phyloP scores from a whole-genome alignment of 1,284 basidiomycete species.

The Coriolopsis trogii region DNA sequence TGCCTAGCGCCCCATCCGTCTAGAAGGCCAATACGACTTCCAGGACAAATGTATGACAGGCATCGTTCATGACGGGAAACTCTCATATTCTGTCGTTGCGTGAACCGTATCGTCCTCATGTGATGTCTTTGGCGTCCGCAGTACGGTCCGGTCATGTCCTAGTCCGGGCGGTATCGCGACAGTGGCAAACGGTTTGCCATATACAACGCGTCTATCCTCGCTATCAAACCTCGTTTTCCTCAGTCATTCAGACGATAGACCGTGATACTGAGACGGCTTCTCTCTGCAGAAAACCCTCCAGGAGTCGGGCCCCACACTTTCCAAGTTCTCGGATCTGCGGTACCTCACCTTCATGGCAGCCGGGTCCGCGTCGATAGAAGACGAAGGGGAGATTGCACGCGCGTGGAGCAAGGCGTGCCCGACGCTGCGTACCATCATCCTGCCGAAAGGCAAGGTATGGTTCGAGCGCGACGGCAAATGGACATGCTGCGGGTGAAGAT shows the following conservation, averaged over 20 bases:
- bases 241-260: not conserved
- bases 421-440: slow-evolving; percentile 46
- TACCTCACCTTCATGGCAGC: slow-evolving; percentile 48
- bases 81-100: too few species aligned
- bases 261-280: not conserved
- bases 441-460: slow-evolving; percentile 47
- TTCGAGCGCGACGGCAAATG: slow-evolving; percentile 34
- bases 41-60: too few species aligned
- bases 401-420: slow-evolving; percentile 44
- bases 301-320: slow-evolving; percentile 30
- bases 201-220: too few species aligned
- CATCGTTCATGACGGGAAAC: too few species aligned
- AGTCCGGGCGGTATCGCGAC: too few species aligned
- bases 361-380: slow-evolving; percentile 26
- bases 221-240: too few species aligned
- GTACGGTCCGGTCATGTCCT: too few species aligned
- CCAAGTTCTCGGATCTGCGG: slow-evolving; percentile 36
- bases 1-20: too few species aligned
- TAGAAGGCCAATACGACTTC: too few species aligned
- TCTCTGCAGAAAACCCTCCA: slow-evolving; percentile 34
- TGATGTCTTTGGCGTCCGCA: too few species aligned
- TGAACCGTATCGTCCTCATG: too few species aligned
- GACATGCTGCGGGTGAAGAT: slow-evolving; percentile 25
- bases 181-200: too few species aligned
- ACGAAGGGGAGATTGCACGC: slow-evolving; percentile 39